These are phyloP conservation scores for Zoysia japonica DNA, from an alignment of 176 grass and related monocot species.

Conservation along the genomic window DNA sequence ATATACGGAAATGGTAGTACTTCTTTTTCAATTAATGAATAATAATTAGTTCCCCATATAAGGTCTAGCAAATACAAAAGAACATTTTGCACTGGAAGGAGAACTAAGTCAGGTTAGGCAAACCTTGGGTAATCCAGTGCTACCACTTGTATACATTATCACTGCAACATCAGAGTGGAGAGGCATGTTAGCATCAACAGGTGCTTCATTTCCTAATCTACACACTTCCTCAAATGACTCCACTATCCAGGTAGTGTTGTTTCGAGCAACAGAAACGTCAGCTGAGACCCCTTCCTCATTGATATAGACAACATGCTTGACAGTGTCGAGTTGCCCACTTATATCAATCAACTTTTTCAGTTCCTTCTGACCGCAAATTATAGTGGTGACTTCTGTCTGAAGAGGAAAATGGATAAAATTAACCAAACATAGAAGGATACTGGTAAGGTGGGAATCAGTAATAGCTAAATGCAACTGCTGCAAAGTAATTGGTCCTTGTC, in stretches of 20 bases:
- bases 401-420: slow-evolving; percentile 27
- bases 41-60: not conserved
- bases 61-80: not conserved
- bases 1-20: not conserved
- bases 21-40: not conserved
- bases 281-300: slow-evolving; percentile 69
- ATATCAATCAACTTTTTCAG: slow-evolving; percentile 90
- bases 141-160: slow-evolving; percentile 99
- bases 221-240: slow-evolving; percentile 66
- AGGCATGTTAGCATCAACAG: slow-evolving; percentile 70
- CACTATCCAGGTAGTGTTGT: slow-evolving; percentile 62
- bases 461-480: slow-evolving; percentile 6
- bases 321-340: slow-evolving; percentile 72
- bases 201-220: slow-evolving; percentile 67
- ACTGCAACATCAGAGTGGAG: slow-evolving; percentile 74
- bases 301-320: slow-evolving; percentile 79
- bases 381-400: slow-evolving; percentile 92
- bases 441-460: slow-evolving; percentile 10
- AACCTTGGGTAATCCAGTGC: slow-evolving; percentile 96
- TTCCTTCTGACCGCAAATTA: slow-evolving; percentile 89
- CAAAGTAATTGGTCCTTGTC: not conserved
- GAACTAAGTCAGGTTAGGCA: slow-evolving; percentile 10
- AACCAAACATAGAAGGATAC: slow-evolving; percentile 24
- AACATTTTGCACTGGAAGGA: slow-evolving; percentile 15
- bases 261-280: slow-evolving; percentile 71